phyloP scores from a whole-genome alignment of 139 green algal species.

The Trebouxia sp. region DNA sequence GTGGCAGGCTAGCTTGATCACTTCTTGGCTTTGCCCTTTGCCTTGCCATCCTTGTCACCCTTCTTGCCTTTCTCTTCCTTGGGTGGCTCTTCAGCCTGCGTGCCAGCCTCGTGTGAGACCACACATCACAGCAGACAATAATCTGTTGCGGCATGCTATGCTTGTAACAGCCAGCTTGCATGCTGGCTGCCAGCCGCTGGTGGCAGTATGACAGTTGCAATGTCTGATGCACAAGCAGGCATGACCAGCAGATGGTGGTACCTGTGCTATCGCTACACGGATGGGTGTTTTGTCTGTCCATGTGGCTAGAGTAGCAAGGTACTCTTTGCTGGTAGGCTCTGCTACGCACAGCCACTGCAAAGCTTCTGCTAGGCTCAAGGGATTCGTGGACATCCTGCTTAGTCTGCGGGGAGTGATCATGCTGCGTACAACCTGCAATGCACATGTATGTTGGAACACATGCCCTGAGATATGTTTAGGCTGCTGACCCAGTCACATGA shows the following conservation, averaged over 20 bases:
- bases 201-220: neutral
- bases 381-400: conserved; percentile 43
- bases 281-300: conserved; percentile 65
- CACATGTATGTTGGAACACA: neutral
- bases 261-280: conserved; percentile 42
- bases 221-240: neutral
- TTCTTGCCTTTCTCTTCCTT: conserved; percentile 30
- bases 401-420: conserved; percentile 59
- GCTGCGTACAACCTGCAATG: conserved; percentile 50
- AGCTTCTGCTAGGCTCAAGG: conserved; percentile 55
- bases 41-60: conserved; percentile 23
- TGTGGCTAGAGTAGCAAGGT: conserved; percentile 50
- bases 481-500: too few species aligned
- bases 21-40: conserved; percentile 37
- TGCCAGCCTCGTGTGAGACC: neutral
- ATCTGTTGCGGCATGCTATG: too few species aligned
- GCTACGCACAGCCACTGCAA: conserved; percentile 69
- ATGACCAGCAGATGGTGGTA: neutral
- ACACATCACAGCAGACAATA: neutral
- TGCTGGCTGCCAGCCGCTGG: neutral
- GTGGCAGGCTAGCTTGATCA: neutral
- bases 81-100: neutral
- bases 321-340: conserved; percentile 51
- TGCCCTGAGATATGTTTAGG: too few species aligned
- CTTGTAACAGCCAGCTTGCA: neutral